Percentiles rank a stretch among this genome's conserved stretches.
Evolutionary conservation across 2,329 filamentous ascomycete genomes (phyloP).

Genomic region (Sphaerulina vaccinii): DNA sequence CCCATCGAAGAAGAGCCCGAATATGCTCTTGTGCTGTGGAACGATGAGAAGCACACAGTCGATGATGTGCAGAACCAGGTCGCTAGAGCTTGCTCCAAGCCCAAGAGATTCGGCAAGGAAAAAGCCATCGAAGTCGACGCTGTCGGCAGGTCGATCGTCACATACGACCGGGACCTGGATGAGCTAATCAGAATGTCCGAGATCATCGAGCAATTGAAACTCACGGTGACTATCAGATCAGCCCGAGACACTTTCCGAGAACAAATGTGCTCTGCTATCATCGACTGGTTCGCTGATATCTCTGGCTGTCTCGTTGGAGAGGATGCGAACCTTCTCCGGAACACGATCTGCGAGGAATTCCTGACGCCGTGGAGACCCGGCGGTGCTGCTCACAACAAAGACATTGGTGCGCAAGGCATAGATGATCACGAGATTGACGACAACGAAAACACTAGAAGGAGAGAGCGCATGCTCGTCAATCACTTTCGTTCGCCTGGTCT

Average conservation of each 20-base stretch:
- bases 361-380: conserved; percentile 84
- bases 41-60: conserved; percentile 97
- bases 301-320: conserved; percentile 80
- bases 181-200: conserved; percentile 74
- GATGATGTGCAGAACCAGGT: conserved; percentile 88
- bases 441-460: conserved; percentile 38
- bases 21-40: conserved; percentile 88
- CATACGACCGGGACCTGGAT: conserved; percentile 69
- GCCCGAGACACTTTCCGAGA: conserved; percentile 93
- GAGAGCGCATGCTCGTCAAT: conserved; percentile 42
- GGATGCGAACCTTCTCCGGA: conserved; percentile 75
- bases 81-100: conserved; percentile 78
- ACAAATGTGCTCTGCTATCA: conserved; percentile 96
- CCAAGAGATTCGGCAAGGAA: conserved; percentile 64
- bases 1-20: conserved; percentile 62
- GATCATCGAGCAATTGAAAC: conserved; percentile 90
- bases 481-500: conserved; percentile 27
- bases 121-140: conserved; percentile 88
- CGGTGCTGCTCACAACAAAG: conserved; percentile 76
- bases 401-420: conserved; percentile 73
- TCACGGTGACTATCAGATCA: conserved; percentile 92
- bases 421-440: conserved; percentile 75
- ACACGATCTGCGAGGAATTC: conserved; percentile 85
- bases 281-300: conserved; percentile 95
- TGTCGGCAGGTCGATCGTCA: conserved; percentile 80